Percentiles rank a stretch among this genome's conserved stretches.
Conservation (phyloP, 768 basidiomycete genomes). For the Kwoniella heveanensis region DNA sequence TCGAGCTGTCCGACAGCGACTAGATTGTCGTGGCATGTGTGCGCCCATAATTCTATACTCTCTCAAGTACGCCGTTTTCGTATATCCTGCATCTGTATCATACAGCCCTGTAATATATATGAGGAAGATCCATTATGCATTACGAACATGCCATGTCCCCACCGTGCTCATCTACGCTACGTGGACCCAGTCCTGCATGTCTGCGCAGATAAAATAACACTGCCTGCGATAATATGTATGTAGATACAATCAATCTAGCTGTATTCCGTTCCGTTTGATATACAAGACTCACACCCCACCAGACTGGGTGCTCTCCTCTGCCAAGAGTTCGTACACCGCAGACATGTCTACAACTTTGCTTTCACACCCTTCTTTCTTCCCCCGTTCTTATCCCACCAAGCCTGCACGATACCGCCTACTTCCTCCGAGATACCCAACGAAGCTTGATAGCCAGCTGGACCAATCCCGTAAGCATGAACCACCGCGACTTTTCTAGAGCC, state of each 20-base stretch:
- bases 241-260: too few species aligned
- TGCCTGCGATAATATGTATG: too few species aligned
- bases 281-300: neutral
- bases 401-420: conserved; percentile 24
- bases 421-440: conserved; percentile 53
- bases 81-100: neutral
- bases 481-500: conserved; percentile 52
- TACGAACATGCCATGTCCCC: too few species aligned
- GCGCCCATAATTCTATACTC: too few species aligned
- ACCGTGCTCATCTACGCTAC: too few species aligned
- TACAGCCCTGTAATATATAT: neutral
- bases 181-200: too few species aligned
- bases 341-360: conserved; percentile 12
- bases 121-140: neutral
- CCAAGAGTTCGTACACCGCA: too few species aligned
- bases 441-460: conserved; percentile 54
- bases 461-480: conserved; percentile 68
- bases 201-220: too few species aligned
- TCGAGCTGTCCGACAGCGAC: conserved; percentile 32
- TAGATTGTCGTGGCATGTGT: neutral
- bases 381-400: conserved; percentile 8
- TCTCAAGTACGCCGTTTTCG: neutral
- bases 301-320: too few species aligned
- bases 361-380: neutral
- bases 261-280: neutral